Conservation (phyloP, 805 yeast genomes). For the Teunomyces pallodes region DNA sequence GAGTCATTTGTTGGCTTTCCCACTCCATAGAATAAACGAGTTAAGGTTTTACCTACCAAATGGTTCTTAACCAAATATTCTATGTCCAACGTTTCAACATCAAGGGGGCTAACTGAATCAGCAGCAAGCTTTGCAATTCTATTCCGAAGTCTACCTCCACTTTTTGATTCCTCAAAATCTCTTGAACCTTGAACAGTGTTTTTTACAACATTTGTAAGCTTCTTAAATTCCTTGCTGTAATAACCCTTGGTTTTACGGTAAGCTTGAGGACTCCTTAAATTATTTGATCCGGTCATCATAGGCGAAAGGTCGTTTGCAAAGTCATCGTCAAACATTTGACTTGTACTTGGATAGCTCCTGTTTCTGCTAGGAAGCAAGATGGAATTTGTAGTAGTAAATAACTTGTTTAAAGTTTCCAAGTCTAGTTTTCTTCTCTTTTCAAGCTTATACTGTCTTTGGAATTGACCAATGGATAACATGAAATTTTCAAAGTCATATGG, state of each 20-base stretch:
- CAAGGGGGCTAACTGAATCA: constrained; percentile 33
- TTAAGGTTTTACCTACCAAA: constrained; percentile 32
- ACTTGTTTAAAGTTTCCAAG: constrained; percentile 45
- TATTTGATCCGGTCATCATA: background rate
- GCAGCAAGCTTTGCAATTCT: constrained; percentile 32
- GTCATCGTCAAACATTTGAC: constrained; percentile 4
- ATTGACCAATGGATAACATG: constrained; percentile 63
- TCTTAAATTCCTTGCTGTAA: constrained; percentile 43
- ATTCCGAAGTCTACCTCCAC: constrained; percentile 30
- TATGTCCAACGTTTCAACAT: constrained; percentile 41
- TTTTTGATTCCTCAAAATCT: constrained; percentile 12
- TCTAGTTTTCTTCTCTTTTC: constrained; percentile 55
- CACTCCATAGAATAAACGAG: constrained; percentile 31
- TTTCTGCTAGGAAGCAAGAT: constrained; percentile 25
- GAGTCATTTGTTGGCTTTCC: background rate
- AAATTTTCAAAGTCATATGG: constrained; percentile 76
- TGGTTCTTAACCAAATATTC: constrained; percentile 30
- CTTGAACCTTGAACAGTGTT: constrained; percentile 64
- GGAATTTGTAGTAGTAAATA: constrained; percentile 36
- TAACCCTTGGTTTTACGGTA: constrained; percentile 25
- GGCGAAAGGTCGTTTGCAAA: constrained; percentile 1
- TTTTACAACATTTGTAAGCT: constrained; percentile 65
- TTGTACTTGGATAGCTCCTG: constrained; percentile 1
- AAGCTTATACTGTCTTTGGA: constrained; percentile 68
- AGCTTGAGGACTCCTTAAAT: background rate